These are phyloP conservation scores for Dentipellis sp. DNA, from an alignment of 768 basidiomycete genomes.

Conservation along the genomic window DNA sequence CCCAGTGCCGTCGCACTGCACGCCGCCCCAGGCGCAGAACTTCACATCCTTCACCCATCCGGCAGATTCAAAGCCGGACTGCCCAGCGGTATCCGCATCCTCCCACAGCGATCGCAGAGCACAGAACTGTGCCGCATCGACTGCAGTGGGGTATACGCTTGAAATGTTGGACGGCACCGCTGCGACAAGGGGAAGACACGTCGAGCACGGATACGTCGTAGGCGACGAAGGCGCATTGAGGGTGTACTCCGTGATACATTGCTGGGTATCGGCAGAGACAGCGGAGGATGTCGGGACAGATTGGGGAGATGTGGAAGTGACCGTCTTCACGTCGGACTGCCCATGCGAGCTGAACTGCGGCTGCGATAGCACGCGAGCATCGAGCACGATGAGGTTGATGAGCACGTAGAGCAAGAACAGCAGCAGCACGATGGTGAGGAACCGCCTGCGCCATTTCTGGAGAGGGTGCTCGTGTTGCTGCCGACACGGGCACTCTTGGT, in stretches of 20 bases:
- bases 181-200: conserved; percentile 33
- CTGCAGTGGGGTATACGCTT: conserved; percentile 23
- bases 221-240: conserved; percentile 36
- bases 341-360: conserved; percentile 2
- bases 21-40: conserved; percentile 40
- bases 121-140: conserved; percentile 38
- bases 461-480: conserved; percentile 17
- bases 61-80: conserved; percentile 28
- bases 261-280: conserved; percentile 30
- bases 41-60: conserved; percentile 36
- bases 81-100: conserved; percentile 26
- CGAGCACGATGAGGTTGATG: conserved; percentile 29
- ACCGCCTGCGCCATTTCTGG: conserved; percentile 21
- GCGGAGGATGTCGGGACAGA: conserved; percentile 18
- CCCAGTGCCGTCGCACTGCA: conserved; percentile 33
- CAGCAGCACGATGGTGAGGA: conserved; percentile 25
- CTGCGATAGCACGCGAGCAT: conserved; percentile 24
- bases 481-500: conserved; percentile 14
- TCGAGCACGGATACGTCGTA: conserved; percentile 34
- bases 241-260: conserved; percentile 37
- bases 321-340: conserved; percentile 6
- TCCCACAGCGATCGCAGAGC: conserved; percentile 35
- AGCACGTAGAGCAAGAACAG: conserved; percentile 34
- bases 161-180: conserved; percentile 22
- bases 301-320: background rate